A percentile compares a stretch with the other conserved stretches of the same genome.
Evolutionary conservation across 306 rosid species (phyloP).

Genomic region (Begonia masoniana): DNA sequence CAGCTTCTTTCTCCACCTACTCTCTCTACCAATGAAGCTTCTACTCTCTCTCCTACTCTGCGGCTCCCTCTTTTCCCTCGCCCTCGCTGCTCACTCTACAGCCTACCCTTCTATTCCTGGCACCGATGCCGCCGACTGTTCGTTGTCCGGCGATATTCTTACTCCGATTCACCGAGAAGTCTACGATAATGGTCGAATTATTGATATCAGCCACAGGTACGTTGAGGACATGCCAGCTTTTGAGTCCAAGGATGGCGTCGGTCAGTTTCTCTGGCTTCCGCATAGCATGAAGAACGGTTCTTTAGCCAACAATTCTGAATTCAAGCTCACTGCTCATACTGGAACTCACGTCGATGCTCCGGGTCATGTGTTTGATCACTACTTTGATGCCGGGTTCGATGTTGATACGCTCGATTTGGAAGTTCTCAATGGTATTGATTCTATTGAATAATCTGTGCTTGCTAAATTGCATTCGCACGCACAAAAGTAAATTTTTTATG

Average conservation of each 20-base stretch:
- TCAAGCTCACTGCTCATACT: slow-evolving; percentile 43
- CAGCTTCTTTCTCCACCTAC: background rate
- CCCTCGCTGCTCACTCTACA: background rate
- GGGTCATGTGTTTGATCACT: slow-evolving; percentile 48
- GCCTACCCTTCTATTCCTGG: slow-evolving; percentile 46
- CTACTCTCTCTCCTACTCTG: slow-evolving; percentile 5
- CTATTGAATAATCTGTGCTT: background rate
- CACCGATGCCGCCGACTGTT: slow-evolving; percentile 18
- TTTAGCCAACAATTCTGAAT: slow-evolving; percentile 27
- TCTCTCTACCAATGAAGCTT: background rate
- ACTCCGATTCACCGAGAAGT: slow-evolving; percentile 55
- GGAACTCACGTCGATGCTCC: slow-evolving; percentile 77
- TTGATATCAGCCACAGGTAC: slow-evolving; percentile 43
- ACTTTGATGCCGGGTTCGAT: slow-evolving; percentile 58
- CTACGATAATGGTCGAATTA: slow-evolving; percentile 36
- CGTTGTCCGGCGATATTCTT: slow-evolving; percentile 14
- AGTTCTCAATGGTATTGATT: slow-evolving; percentile 43
- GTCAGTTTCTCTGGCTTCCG: slow-evolving; percentile 42
- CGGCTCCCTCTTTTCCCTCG: slow-evolving; percentile 13
- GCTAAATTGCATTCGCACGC: background rate
- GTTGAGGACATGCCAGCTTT: slow-evolving; percentile 35
- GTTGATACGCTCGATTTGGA: slow-evolving; percentile 51
- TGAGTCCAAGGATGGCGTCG: slow-evolving; percentile 44
- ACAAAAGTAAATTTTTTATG: background rate
- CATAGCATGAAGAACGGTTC: slow-evolving; percentile 60